Evolutionary conservation across 2,329 filamentous ascomycete genomes (phyloP).

Genomic region (Clonostachys chloroleuca): DNA sequence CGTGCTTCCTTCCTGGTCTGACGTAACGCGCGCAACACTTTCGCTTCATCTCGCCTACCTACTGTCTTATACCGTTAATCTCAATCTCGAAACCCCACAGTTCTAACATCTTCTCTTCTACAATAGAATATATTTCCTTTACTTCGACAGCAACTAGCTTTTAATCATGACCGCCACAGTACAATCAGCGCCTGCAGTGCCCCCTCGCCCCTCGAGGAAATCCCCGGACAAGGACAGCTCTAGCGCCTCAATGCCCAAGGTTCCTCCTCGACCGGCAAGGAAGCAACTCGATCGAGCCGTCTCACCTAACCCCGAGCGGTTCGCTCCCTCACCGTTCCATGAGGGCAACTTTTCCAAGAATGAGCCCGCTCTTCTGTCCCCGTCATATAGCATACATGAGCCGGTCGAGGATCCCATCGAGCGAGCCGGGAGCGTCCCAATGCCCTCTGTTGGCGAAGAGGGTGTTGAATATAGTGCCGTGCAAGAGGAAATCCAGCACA

Average conservation of each 20-base stretch:
- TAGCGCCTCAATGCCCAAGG: constrained; percentile 48
- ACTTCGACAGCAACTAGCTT: background rate
- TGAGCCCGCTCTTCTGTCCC: constrained; percentile 22
- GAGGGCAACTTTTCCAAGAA: constrained; percentile 53
- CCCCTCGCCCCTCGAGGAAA: constrained; percentile 49
- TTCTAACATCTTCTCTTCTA: constrained; percentile 4
- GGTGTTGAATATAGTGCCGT: constrained; percentile 77
- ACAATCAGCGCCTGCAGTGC: constrained; percentile 46
- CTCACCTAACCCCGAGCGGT: constrained; percentile 74
- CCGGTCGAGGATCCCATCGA: constrained; percentile 37
- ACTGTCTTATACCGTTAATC: no score
- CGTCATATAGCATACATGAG: constrained; percentile 21
- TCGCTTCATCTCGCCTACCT: background rate
- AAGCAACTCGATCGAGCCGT: constrained; percentile 70
- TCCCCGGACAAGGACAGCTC: constrained; percentile 37
- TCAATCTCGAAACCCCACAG: background rate
- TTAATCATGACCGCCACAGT: constrained; percentile 31
- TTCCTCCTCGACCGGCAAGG: constrained; percentile 73
- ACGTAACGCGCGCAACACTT: background rate
- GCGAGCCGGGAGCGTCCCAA: constrained; percentile 71
- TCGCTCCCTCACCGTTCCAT: constrained; percentile 82
- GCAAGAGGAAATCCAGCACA: constrained; percentile 31
- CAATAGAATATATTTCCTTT: constrained; percentile 1
- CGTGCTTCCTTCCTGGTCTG: no score
- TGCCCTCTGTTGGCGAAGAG: constrained; percentile 86